Evolutionary conservation across 352 stramenopile genomes (phyloP), one percentile per base, ranked within the genome.

Genomic region (Phytopythium boreale): DNA sequence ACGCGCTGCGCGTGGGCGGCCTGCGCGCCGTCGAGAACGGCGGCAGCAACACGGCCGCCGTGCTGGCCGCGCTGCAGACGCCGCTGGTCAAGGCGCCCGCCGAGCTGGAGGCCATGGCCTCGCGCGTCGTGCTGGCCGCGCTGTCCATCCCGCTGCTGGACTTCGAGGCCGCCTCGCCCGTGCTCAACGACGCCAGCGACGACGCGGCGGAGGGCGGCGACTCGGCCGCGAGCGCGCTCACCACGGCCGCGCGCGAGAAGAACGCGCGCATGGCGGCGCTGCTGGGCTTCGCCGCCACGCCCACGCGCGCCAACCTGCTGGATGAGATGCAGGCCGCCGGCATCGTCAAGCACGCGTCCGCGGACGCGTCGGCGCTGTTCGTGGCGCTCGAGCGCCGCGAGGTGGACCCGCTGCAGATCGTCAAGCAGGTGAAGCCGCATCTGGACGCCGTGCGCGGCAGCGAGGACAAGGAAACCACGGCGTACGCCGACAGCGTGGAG

Each of bases 201-300:
- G 77, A 77, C 53, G 82, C 84, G 59, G 72, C 77, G n/a, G n/a
- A n/a, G n/a, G n/a, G n/a, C n/a, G n/a, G n/a, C 12, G 72, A 80
- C 22, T 91, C 90, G 56, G 78, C 88, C 1, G 68, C 73, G 7
- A 80, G 56, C 49, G 72, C 74, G 52, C 69, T 82, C 19, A 82
- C 75, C 15, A 62, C 67, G 41, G 69, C 75, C 39, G 79, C 88
- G 46, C 93, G 95, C 58, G 93, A 98, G 71, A 98, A 98, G 80
- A 97, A 92, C 71, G 77, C 80, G 26, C 89, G 96, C 39, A 98
- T 99, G 89, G 95, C 96, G n/a, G 85, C 88, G 15, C 75, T 99
- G 19, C 72, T 99, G 17, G 95, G 95, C 56, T 98, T 77, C 77
- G 77, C 70, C 61, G 89, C 72, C 15, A 88, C 81, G 20, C 94